Percentiles rank a stretch among this genome's conserved stretches.
phyloP scores from a whole-genome alignment of 2,329 filamentous ascomycete species.

The Aureobasidium sp. region DNA sequence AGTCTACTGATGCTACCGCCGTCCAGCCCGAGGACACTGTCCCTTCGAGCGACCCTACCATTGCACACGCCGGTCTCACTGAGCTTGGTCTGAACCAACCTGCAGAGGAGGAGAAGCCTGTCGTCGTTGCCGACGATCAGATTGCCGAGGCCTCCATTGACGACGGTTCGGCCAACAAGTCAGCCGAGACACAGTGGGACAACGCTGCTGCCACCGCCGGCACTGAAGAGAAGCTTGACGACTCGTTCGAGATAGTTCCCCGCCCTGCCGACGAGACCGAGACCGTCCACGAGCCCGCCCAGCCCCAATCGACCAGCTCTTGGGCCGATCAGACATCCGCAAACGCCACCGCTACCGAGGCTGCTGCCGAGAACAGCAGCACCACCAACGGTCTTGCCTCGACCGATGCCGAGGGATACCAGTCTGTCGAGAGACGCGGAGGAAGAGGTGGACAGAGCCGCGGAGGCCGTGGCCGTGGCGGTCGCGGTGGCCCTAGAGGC shows the following conservation, averaged over 20 bases:
- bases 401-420: constrained; percentile 59
- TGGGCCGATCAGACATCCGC: constrained; percentile 69
- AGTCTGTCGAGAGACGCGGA: constrained; percentile 47
- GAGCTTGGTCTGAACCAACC: constrained; percentile 49
- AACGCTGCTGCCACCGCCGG: constrained; percentile 44
- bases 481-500: constrained; percentile 33
- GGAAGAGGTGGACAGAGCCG: constrained; percentile 26
- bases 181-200: constrained; percentile 63
- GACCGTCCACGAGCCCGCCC: constrained; percentile 45
- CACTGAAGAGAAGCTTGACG: constrained; percentile 46
- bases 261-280: constrained; percentile 70
- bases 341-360: constrained; percentile 16
- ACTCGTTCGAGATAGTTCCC: constrained; percentile 70
- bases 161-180: constrained; percentile 40
- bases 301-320: constrained; percentile 60
- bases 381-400: constrained; percentile 27
- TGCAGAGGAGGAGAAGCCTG: constrained; percentile 23
- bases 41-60: constrained; percentile 54
- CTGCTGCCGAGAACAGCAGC: constrained; percentile 19
- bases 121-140: constrained; percentile 23
- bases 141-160: constrained; percentile 32
- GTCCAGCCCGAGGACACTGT: constrained; percentile 17
- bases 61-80: constrained; percentile 59
- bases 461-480: constrained; percentile 33
- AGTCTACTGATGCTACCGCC: constrained; percentile 38